These are phyloP conservation scores for Kazachstania kunashirensis DNA, from an alignment of 805 yeast species.

Conservation along the genomic window DNA sequence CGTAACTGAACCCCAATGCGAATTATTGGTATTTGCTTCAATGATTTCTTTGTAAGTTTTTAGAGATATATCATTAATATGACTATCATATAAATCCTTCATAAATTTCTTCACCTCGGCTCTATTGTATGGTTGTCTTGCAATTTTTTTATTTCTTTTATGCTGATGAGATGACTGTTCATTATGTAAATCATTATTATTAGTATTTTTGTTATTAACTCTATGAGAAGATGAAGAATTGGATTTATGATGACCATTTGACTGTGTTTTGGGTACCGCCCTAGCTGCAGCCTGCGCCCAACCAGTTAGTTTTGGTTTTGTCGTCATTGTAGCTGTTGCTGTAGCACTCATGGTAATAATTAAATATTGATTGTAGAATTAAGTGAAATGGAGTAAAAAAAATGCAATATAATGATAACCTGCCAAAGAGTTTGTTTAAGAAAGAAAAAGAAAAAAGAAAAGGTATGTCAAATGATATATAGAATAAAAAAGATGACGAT, in stretches of 20 bases:
- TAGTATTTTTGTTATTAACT: not conserved
- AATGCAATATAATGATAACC: too few relatives aligned
- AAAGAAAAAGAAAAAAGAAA: too few relatives aligned
- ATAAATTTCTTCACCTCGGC: conserved; percentile 20
- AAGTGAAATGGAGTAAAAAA: too few relatives aligned
- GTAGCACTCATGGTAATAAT: too few relatives aligned
- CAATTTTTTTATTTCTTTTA: conserved; percentile 3
- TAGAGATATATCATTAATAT: conserved; percentile 5
- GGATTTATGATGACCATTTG: not conserved
- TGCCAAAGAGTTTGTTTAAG: too few relatives aligned
- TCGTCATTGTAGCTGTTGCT: conserved; percentile 6
- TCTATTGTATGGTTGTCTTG: conserved; percentile 19
- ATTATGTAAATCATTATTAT: conserved; percentile 1
- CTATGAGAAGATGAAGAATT: not conserved
- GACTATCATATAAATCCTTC: conserved; percentile 10
- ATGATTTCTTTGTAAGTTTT: conserved; percentile 7
- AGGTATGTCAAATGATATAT: too few relatives aligned
- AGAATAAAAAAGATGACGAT: too few relatives aligned
- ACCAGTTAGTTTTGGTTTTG: conserved; percentile 21
- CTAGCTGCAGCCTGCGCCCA: conserved; percentile 30
- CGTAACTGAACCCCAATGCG: conserved; percentile 27
- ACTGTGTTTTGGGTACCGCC: conserved; percentile 13
- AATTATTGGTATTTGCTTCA: conserved; percentile 9
- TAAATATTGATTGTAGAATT: too few relatives aligned
- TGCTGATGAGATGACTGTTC: not conserved